Evolutionary conservation across 805 yeast species (phyloP).

Genomic region (Ogataea glucozyma): DNA sequence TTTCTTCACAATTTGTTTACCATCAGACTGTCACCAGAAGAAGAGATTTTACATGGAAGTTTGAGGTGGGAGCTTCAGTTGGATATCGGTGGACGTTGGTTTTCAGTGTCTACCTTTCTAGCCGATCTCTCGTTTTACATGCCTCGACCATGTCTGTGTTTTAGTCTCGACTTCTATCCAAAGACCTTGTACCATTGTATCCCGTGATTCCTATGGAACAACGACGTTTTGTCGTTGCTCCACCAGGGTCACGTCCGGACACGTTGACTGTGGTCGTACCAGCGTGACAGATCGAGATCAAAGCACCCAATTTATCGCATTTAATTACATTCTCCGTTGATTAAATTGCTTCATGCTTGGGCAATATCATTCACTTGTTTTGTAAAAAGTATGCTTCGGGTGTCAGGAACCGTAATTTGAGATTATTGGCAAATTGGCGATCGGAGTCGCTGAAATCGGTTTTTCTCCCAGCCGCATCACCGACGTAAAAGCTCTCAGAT

Average conservation of each 20-base stretch:
- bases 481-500: constrained; percentile 65
- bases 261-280: constrained; percentile 3
- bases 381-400: constrained; percentile 56
- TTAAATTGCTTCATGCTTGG: constrained; percentile 35
- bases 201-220: background rate
- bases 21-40: constrained; percentile 6
- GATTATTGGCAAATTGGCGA: constrained; percentile 59
- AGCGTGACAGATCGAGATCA: constrained; percentile 22
- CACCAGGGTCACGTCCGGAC: background rate
- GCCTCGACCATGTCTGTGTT: constrained; percentile 5
- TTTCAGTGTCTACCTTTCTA: background rate
- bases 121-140: constrained; percentile 3
- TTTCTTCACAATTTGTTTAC: constrained; percentile 13
- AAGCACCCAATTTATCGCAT: constrained; percentile 32
- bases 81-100: background rate
- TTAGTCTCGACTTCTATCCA: background rate
- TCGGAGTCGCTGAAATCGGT: constrained; percentile 84
- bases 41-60: background rate
- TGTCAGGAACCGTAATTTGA: constrained; percentile 53
- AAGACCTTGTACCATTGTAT: constrained; percentile 2
- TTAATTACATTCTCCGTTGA: constrained; percentile 17
- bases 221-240: constrained; percentile 3
- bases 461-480: constrained; percentile 92
- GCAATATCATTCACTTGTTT: constrained; percentile 18
- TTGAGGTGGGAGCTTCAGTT: constrained; percentile 1